Evolutionary conservation across 257 asterid genomes (phyloP), one percentile per base, ranked within the genome.

Genomic region (Petunia secreta): DNA sequence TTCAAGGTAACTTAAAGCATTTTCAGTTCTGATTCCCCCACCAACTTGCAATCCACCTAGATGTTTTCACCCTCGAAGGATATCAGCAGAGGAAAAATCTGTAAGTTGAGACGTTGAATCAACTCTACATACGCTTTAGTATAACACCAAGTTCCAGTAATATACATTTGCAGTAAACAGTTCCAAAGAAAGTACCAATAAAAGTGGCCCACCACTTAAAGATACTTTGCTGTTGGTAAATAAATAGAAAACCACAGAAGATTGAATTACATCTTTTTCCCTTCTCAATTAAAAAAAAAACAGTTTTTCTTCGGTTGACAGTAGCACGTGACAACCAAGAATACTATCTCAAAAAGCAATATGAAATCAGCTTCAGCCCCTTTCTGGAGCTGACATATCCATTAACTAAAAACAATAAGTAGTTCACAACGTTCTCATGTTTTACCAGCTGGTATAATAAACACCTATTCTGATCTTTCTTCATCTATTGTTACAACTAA

Each of bases 1-100:
- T 37, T 92, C 89, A 83, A 95, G 84, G 90, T 90, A 95, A 87
- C 88, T 91, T 81, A 84, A 82, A 83, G 98, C 97, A 81, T 95
- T 93, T 80, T 81, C 85, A 78, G 97, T 78, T 87, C 86, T 92
- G 91, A 95, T 87, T 79, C 99, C 98, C 78, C 99, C 99, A 81
- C 99, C 99, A 78, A 95, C 89, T 89, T 95, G 99, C 96, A 95
- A 89, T 80, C 98, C 99, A 88, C 99, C 99, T 95, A 87, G 69
- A 87, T 65, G 84, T 84, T 83, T 85, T 83, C 84, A 85, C 65
- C 74, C 81, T 34, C 74, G 36, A 64, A 87, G 87, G 81, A 85
- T 80, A 84, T 87, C 83, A 88, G 81, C 77, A 87, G 84, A 75
- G 87, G 79, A 81, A 87, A 85, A 66, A 77, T 85, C 78, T 53